Evolutionary conservation across 345 rosid genomes (phyloP).

Genomic region (Rhodamnia argentea): DNA sequence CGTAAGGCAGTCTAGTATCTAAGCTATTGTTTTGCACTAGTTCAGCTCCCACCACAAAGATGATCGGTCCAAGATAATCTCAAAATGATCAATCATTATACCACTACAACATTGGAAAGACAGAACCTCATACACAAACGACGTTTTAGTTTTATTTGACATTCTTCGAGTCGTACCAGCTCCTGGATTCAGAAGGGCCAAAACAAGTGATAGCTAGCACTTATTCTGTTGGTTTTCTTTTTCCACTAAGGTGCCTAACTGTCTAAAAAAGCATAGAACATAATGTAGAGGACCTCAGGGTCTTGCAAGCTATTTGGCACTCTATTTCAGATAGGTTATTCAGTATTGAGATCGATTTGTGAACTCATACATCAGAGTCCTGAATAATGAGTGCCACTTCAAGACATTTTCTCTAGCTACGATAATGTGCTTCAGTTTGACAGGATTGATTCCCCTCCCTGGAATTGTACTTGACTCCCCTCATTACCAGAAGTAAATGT

Average conservation of each 20-base stretch:
- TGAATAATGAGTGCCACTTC: background rate
- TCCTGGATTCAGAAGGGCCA: background rate
- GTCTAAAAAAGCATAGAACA: background rate
- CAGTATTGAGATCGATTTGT: background rate
- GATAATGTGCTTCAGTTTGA: background rate
- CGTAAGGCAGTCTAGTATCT: background rate
- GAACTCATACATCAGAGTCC: background rate
- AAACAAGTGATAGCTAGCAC: background rate
- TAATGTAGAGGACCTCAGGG: background rate
- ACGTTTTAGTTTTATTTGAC: background rate
- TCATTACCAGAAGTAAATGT: background rate
- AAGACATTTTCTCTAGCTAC: background rate
- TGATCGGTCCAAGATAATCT: background rate
- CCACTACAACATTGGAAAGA: background rate
- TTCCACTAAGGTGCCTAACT: background rate
- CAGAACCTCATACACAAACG: background rate
- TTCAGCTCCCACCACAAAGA: background rate
- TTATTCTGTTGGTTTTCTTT: background rate
- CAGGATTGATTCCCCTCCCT: background rate
- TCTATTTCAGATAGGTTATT: background rate
- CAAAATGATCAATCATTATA: background rate
- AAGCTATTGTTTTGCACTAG: background rate
- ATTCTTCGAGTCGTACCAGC: background rate
- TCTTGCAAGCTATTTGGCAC: background rate
- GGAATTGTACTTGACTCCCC: background rate